These are phyloP conservation scores for Pleurotus ostreatus DNA, from an alignment of 768 basidiomycete genomes.

Conservation along the genomic window DNA sequence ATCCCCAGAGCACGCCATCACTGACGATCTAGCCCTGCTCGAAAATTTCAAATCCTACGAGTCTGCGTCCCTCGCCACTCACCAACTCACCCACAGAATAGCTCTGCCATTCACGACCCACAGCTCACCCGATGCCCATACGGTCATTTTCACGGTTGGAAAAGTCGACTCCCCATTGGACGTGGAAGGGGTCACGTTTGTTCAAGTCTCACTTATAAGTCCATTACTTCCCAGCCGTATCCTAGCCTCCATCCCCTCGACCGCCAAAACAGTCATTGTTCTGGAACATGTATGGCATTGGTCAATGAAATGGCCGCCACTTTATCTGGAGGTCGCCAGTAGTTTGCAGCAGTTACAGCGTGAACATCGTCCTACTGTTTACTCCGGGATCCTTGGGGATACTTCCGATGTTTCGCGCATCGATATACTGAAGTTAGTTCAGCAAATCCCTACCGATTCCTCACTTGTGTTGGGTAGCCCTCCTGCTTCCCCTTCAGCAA, in stretches of 20 bases:
- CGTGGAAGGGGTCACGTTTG: constrained; percentile 58
- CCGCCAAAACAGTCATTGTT: constrained; percentile 66
- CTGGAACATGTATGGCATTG: constrained; percentile 77
- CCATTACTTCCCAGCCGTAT: constrained; percentile 66
- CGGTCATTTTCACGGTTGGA: constrained; percentile 72
- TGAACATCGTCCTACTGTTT: constrained; percentile 48
- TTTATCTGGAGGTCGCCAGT: constrained; percentile 78
- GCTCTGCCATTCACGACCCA: constrained; percentile 48
- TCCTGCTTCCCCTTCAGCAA: constrained; percentile 17
- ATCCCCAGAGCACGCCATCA: constrained; percentile 6
- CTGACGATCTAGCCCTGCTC: constrained; percentile 21
- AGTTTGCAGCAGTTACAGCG: constrained; percentile 60
- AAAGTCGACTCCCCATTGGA: constrained; percentile 33
- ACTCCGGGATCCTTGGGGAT: constrained; percentile 61
- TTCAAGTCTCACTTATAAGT: constrained; percentile 62
- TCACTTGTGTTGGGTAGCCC: constrained; percentile 45
- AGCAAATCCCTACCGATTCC: constrained; percentile 30
- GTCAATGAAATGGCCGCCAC: constrained; percentile 82
- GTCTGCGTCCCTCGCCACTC: constrained; percentile 60
- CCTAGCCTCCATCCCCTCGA: constrained; percentile 53
- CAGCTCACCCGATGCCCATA: constrained; percentile 56
- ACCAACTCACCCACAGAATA: constrained; percentile 57
- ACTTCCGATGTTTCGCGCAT: constrained; percentile 29
- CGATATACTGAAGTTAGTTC: constrained; percentile 52
- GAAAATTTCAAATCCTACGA: constrained; percentile 60